These are phyloP conservation scores for Boletus smithii DNA, from an alignment of 1,284 basidiomycete genomes.

Conservation along the genomic window DNA sequence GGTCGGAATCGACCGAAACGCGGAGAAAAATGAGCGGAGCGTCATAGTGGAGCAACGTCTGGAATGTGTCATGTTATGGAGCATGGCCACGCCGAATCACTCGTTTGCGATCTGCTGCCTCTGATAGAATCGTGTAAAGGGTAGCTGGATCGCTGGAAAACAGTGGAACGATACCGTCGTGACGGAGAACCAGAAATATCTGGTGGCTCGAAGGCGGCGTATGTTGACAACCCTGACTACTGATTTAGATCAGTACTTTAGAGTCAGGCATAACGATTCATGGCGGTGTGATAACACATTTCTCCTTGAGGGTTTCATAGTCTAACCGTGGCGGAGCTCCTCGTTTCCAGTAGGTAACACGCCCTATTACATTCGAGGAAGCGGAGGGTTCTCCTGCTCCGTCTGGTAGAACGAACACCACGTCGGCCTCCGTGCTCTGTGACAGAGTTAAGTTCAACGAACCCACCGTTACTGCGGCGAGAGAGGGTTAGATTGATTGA, in stretches of 20 bases:
- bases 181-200: background rate
- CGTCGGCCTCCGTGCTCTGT: no score
- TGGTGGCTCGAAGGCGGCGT: background rate
- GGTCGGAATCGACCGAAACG: constrained; percentile 9
- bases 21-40: background rate
- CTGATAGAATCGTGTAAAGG: constrained; percentile 2
- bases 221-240: background rate
- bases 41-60: background rate
- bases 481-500: background rate
- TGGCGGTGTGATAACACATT: background rate
- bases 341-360: no score
- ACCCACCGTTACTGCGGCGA: background rate
- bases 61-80: no score
- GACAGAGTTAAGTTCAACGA: background rate
- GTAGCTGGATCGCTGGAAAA: constrained; percentile 1
- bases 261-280: background rate
- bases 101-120: constrained; percentile 18
- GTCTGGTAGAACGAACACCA: background rate
- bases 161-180: background rate
- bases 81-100: background rate
- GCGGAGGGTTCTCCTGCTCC: background rate
- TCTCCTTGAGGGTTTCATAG: background rate
- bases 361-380: no score
- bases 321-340: background rate
- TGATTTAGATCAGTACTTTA: background rate